A percentile compares a stretch with the other conserved stretches of the same genome.
These are phyloP conservation scores for Paraphaeosphaeria minitans DNA, from an alignment of 2,329 filamentous ascomycete genomes.

Conservation along the genomic window DNA sequence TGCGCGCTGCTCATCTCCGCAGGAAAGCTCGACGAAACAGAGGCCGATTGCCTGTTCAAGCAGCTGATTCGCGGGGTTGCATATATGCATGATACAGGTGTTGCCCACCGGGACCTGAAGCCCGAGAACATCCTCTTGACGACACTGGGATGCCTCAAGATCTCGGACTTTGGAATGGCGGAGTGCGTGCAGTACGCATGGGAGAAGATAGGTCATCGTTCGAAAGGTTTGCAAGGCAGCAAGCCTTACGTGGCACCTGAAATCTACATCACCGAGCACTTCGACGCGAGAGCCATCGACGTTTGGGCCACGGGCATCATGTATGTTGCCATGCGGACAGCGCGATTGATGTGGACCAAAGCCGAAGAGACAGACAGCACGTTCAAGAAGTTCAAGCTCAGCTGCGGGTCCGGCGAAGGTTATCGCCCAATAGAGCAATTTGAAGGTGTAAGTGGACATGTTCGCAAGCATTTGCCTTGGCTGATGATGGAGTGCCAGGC, in stretches of 20 bases:
- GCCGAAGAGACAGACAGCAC: slow-evolving; percentile 98
- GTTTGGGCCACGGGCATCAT: slow-evolving; percentile 99
- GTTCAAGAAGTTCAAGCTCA: slow-evolving; percentile 90
- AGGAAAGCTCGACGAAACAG: slow-evolving; percentile 86
- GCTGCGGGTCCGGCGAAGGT: slow-evolving; percentile 89
- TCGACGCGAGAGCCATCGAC: slow-evolving; percentile 96
- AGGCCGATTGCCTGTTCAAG: slow-evolving; percentile 98
- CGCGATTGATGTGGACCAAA: slow-evolving; percentile 91
- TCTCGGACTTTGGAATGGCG: slow-evolving; percentile 97
- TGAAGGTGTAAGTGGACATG: slow-evolving; percentile 75
- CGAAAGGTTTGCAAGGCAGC: slow-evolving; percentile 91
- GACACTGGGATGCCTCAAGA: slow-evolving; percentile 89
- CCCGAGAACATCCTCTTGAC: slow-evolving; percentile 95
- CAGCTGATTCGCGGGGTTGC: slow-evolving; percentile 99
- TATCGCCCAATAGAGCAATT: slow-evolving; percentile 96
- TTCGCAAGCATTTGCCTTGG: too few relatives aligned
- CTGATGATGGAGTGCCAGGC: slow-evolving; percentile 63
- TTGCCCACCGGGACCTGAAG: slow-evolving; percentile 94
- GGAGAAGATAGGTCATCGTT: slow-evolving; percentile 98
- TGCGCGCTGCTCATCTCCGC: slow-evolving; percentile 92
- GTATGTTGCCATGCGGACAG: slow-evolving; percentile 99
- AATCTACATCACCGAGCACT: slow-evolving; percentile 93
- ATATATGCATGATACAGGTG: slow-evolving; percentile 99
- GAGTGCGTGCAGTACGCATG: slow-evolving; percentile 99
- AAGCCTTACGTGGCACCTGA: slow-evolving; percentile 97